Base-by-base conservation (phyloP, 148 eudicot species). In the Mesembryanthemum crystallinum region DNA sequence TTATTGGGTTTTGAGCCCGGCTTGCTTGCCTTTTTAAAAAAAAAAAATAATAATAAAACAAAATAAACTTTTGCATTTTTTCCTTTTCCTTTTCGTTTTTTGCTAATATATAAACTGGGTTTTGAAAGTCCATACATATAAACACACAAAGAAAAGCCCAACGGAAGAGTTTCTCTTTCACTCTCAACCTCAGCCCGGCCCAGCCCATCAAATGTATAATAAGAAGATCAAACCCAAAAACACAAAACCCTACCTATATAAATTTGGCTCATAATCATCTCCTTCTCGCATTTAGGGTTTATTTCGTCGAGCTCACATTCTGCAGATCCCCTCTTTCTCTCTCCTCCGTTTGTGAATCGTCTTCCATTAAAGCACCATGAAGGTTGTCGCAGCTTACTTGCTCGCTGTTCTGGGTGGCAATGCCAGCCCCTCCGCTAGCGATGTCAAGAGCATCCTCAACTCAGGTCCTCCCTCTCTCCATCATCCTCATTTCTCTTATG, bases 361-460 rank as follows among this genome's bases (percentile, higher is more conserved):
- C 58, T 45, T 18, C 24, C 37, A 12, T 20, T 23, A 24, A 47
- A 72, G 30, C 18, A 75, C 54, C 18, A 86, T 83, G 83, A 87
- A 85, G 87, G 77, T 88, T 30, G 57, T 88, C 54, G 90, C 87
- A 8, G 90, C 90, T 7, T 85, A 85, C 64, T 84, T 88, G 84
- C 84, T 88, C 24, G 85, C 88, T 63, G 80, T 86, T 27, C 82
- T 88, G 87, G 90, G 90, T 11, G 88, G 90, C 59, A 88, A 88
- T 75, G 68, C 83, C 62, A 24, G 14, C 18, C 90, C 90, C 14
- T 83, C 82, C 35, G 70, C 85, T 27, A 47, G 29, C 3, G 88
- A 85, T 78, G 10, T 88, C 65, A 85, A 83, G 79, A 21, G 37
- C 54, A 88, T 88, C 67, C 85, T 88, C 64, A 78, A 66, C 74